Base-by-base conservation (phyloP, 2,329 filamentous ascomycete genomes). In the Claviceps citrina region DNA sequence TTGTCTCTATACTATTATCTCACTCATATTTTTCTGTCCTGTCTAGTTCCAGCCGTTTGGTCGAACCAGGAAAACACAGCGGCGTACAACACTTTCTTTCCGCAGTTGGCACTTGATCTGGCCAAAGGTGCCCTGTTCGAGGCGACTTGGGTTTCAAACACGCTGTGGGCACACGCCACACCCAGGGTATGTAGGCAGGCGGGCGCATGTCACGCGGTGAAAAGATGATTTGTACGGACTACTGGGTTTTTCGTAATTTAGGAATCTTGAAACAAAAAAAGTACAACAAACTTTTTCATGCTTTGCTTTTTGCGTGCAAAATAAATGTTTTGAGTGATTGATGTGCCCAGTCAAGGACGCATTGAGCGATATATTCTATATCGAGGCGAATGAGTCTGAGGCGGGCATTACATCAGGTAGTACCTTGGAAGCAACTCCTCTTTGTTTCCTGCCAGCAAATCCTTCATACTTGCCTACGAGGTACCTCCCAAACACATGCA, bases 31-130 rank as follows among this genome's bases (percentile, higher is more conserved):
- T 49, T 42, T 44, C 33, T 38, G 35, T 44, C 31, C 39, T 39
- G 22, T 43, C 39, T 46, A 47, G 40, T 44, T 44, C 45, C 45
- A 48, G 25, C 45, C 47, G 39, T 48, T 47, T 44, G 40, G 36
- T 48, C 40, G 40, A 41, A 41, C 49, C 43, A 37, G 26, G 40
- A 37, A 41, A 36, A 36, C 43, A 36, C 46, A 45, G 47, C 48
- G 49, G 46, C 50, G 49, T 51, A 54, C 46, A 45, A 39, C 13
- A 18, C 24, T 34, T 36, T 31, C 27, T 34, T 20, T 42, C 31
- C 31, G 25, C 37, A 36, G 31, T 31, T 37, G 42, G 40, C 40
- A 40, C 31, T 7, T 2, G 15, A 18, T 20, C n/a, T 28, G 40
- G 25, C 31, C 31, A 32, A 30, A 32, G 26, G 31, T 34, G 31